Base-by-base conservation (phyloP, 805 yeast species). In the Pichia manshurica region DNA sequence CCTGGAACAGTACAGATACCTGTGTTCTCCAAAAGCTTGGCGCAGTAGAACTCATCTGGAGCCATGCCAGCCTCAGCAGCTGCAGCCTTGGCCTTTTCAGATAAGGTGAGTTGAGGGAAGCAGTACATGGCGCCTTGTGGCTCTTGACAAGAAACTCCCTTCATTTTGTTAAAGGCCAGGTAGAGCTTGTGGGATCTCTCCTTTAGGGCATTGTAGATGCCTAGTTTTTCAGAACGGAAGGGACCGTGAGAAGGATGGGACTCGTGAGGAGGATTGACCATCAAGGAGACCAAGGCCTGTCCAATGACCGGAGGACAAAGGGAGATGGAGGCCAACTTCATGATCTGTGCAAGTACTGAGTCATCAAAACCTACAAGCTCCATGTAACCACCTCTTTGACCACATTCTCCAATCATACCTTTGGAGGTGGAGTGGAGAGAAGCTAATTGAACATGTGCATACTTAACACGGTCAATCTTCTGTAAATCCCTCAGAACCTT, bases 1-100 rank as follows among this genome's bases (percentile, higher is more conserved):
- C 99, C 99, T 28, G 99, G 98, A 53, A 93, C 95, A 39, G 95
- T 87, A 68, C 99, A 93, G 51, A 93, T 88, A 57, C 99, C 99
- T 6, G 99, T 89, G 41, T 70, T 66, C 54, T 91, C 91, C 55
- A 93, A 74, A 50, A 93, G 72, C 56, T 84, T 83, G 62, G 84
- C 73, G 66, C 97, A 90, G 71, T 93, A 93, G 54, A 85, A 79
- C 64, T 86, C 96, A 65, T 93, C 99, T 19, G 95, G 84, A 39
- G 75, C 70, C 58, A 79, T 62, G 21, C 78, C 79, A 28, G 63
- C 60, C 47, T 73, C 70, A 46, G 72, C 69, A 31, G 97, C 95
- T 38, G 72, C 73, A 23, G 71, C 71, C 42, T 79, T 70, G 13
- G 88, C 89, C 54, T 74, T 75, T 16, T 77, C 75, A 15, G 87